Base-by-base conservation (phyloP, 164 flowering plant genomes). In the Nymphaea thermarum region DNA sequence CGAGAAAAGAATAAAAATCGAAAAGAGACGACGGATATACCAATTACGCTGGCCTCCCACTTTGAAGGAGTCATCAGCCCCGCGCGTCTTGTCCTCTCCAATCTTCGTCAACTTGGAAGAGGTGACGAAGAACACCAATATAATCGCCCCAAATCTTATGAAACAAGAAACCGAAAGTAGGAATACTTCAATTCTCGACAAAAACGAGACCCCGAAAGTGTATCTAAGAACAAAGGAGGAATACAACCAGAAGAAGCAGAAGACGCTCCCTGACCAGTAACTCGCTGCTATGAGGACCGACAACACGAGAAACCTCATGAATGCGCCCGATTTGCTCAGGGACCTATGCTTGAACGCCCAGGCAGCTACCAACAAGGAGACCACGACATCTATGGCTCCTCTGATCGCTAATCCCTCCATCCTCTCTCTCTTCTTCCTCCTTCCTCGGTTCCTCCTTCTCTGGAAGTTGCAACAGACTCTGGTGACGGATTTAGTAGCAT, bases 11-110 rank as follows among this genome's bases (percentile, higher is more conserved):
- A 25, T 25, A 25, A 25, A 25, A 25, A 25, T 0, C 36, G 36
- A 25, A 25, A 25, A 25, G 36, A 1, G 36, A 25, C 36, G 36
- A 25, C 36, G 1, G 36, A 25, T 25, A 25, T 25, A 90, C 96
- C 98, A 94, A 71, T 94, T 86, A 36, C 98, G 79, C 73, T 92
- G 99, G 4, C 98, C 99, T 18, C 99, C 99, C 64, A 88, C 92
- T 72, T 90, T 94, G 75, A 85, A 94, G 43, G 90, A 95, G 43
- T 80, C 91, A 68, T 94, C 96, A 43, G 90, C 74, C 43, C 51
- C 76, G 17, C 83, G 79, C 78, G 91, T 94, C 83, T 80, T 89
- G 68, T 90, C 99, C 71, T 87, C 88, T 16, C 99, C 98, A 18
- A 83, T 71, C 73, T 88, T 94, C 1, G 99, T 91, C 10, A 94